phyloP scores from a whole-genome alignment of 495 filamentous ascomycete species.

The Terfezia boudieri region DNA sequence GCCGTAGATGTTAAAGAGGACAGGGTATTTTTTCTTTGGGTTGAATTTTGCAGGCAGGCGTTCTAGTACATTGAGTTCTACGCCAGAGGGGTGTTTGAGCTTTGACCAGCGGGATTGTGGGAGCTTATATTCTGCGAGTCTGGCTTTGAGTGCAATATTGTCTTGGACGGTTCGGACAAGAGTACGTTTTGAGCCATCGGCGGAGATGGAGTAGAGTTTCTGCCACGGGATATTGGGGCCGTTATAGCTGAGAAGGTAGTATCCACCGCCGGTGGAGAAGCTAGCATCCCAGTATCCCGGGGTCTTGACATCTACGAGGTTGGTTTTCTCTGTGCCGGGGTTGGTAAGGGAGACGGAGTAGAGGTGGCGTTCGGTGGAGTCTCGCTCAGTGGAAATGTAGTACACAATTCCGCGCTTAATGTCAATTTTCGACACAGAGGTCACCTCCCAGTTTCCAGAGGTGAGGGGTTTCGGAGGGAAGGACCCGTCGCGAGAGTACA shows the following conservation, averaged over 20 bases:
- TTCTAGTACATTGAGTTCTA: slow-evolving; percentile 27
- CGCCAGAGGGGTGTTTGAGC: slow-evolving; percentile 26
- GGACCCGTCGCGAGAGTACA: slow-evolving; percentile 28
- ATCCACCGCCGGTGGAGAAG: slow-evolving; percentile 29
- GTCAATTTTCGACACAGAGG: slow-evolving; percentile 28
- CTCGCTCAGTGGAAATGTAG: slow-evolving; percentile 31
- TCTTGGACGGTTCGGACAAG: slow-evolving; percentile 28
- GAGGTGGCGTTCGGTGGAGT: slow-evolving; percentile 33
- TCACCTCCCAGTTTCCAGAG: slow-evolving; percentile 33
- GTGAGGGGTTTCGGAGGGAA: slow-evolving; percentile 27
- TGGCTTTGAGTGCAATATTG: slow-evolving; percentile 26
- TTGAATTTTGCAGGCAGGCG: slow-evolving; percentile 29
- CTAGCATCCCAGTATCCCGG: slow-evolving; percentile 31
- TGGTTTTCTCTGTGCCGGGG: slow-evolving; percentile 20
- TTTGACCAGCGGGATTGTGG: slow-evolving; percentile 28
- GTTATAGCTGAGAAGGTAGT: slow-evolving; percentile 33
- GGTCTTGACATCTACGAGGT: slow-evolving; percentile 28
- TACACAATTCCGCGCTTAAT: slow-evolving; percentile 27
- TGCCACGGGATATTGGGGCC: slow-evolving; percentile 36
- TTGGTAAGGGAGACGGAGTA: slow-evolving; percentile 30
- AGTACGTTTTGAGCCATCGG: slow-evolving; percentile 4
- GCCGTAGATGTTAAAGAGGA: slow-evolving; percentile 33
- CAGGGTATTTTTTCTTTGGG: slow-evolving; percentile 31
- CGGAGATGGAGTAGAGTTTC: slow-evolving; percentile 27
- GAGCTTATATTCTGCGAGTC: slow-evolving; percentile 27